Percentiles rank a stretch among this genome's conserved stretches.
phyloP scores from a whole-genome alignment of 768 basidiomycete genomes.

The Boletus coccyginus region DNA sequence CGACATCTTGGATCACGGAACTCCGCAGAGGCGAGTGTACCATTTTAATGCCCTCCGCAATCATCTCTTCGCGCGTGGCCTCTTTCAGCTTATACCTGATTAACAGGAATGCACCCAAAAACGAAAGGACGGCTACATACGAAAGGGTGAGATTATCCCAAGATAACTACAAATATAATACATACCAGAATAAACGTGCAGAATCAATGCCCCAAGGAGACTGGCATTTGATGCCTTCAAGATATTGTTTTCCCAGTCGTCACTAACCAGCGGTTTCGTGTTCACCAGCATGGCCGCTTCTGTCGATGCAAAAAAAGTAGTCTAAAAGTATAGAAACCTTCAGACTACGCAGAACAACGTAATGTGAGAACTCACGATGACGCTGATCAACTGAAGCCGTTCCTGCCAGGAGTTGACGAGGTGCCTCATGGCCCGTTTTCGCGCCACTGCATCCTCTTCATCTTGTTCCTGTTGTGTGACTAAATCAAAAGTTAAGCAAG shows the following conservation, averaged over 20 bases:
- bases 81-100: conserved; percentile 53
- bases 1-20: conserved; percentile 10
- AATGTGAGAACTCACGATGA: conserved; percentile 44
- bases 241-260: conserved; percentile 7
- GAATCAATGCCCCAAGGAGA: conserved; percentile 49
- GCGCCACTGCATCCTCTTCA: conserved; percentile 42
- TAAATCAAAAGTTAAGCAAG: conserved; percentile 11
- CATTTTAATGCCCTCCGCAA: conserved; percentile 31
- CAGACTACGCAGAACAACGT: neutral
- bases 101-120: conserved; percentile 55
- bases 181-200: conserved; percentile 53
- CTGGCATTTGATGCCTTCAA: conserved; percentile 41
- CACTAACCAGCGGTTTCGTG: conserved; percentile 30
- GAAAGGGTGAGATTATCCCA: neutral
- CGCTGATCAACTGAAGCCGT: conserved; percentile 55
- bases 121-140: conserved; percentile 42
- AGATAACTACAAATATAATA: conserved; percentile 1
- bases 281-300: conserved; percentile 53
- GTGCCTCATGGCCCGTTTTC: conserved; percentile 44
- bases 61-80: conserved; percentile 46
- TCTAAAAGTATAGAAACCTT: conserved; percentile 32
- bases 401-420: conserved; percentile 62
- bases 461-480: conserved; percentile 52
- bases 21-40: conserved; percentile 22
- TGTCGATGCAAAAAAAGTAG: conserved; percentile 60